A percentile compares a stretch with the other conserved stretches of the same genome.
phyloP scores from a whole-genome alignment of 768 basidiomycete species.

The Mycena maculata region DNA sequence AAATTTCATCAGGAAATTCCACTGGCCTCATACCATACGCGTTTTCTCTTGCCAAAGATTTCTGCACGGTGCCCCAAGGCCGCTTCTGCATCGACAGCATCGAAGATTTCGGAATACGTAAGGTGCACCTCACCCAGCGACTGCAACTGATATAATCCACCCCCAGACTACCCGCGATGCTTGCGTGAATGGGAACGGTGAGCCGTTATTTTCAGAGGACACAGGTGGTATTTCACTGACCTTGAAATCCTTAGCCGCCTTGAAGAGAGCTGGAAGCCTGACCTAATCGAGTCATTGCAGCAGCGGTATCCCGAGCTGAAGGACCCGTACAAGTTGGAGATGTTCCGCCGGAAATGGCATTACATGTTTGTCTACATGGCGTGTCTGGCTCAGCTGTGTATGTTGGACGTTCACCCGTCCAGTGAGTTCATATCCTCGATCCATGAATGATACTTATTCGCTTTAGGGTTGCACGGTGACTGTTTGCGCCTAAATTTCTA shows the following conservation, averaged over 20 bases:
- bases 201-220: slow-evolving; percentile 39
- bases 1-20: slow-evolving; percentile 65
- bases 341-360: slow-evolving; percentile 28
- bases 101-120: slow-evolving; percentile 65
- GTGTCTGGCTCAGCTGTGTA: slow-evolving; percentile 11
- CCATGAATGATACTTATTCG: too few species aligned
- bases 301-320: slow-evolving; percentile 38
- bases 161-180: slow-evolving; percentile 67
- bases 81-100: slow-evolving; percentile 68
- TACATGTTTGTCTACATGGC: slow-evolving; percentile 30
- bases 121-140: slow-evolving; percentile 28
- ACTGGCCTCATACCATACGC: slow-evolving; percentile 70
- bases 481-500: too few species aligned
- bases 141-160: slow-evolving; percentile 9
- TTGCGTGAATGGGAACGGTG: slow-evolving; percentile 71
- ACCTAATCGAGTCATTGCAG: slow-evolving; percentile 29
- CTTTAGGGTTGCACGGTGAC: too few species aligned
- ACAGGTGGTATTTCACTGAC: not conserved
- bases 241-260: slow-evolving; percentile 37
- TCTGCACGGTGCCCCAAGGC: slow-evolving; percentile 59
- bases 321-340: slow-evolving; percentile 34
- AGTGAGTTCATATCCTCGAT: too few species aligned
- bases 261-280: slow-evolving; percentile 36
- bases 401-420: slow-evolving; percentile 25
- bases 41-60: slow-evolving; percentile 60